Evolutionary conservation across 495 filamentous ascomycete genomes (phyloP).

Genomic region (Lasiosphaeria miniovina): DNA sequence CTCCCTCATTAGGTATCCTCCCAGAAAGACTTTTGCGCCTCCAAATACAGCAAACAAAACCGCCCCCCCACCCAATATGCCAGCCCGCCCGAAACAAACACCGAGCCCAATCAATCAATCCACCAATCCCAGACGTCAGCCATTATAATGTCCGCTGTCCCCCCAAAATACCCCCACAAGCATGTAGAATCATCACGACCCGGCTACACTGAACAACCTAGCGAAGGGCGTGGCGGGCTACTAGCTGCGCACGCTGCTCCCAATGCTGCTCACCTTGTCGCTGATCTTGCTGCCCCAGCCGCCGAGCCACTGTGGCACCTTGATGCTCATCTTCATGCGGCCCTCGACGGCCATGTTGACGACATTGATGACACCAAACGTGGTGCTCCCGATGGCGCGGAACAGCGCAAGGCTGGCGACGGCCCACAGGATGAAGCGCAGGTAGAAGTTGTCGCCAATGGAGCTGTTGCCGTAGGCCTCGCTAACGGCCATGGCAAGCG

Average conservation of each 20-base stretch:
- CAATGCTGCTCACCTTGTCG: constrained; percentile 25
- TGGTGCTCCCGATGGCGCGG: constrained; percentile 73
- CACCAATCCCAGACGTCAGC: no score
- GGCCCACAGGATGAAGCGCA: constrained; percentile 88
- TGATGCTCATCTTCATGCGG: constrained; percentile 61
- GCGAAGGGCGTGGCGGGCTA: neutral
- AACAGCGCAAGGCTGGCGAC: constrained; percentile 85
- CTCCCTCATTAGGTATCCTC: no score
- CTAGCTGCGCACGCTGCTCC: constrained; percentile 24
- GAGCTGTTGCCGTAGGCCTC: constrained; percentile 72
- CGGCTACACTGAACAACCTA: neutral
- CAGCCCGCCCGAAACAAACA: no score
- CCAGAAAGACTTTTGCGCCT: no score
- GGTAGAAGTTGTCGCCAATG: constrained; percentile 81
- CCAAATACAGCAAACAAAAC: no score
- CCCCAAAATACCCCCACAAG: no score
- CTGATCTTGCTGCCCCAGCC: constrained; percentile 37
- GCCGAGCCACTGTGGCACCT: constrained; percentile 49
- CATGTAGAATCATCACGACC: no score
- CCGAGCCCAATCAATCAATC: no score
- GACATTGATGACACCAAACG: constrained; percentile 77
- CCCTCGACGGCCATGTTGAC: constrained; percentile 85
- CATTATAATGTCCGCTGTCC: no score
- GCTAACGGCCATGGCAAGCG: constrained; percentile 90
- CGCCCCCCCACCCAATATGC: no score